phyloP scores from a whole-genome alignment of 164 flowering plant species.

The Vitis cinerea region DNA sequence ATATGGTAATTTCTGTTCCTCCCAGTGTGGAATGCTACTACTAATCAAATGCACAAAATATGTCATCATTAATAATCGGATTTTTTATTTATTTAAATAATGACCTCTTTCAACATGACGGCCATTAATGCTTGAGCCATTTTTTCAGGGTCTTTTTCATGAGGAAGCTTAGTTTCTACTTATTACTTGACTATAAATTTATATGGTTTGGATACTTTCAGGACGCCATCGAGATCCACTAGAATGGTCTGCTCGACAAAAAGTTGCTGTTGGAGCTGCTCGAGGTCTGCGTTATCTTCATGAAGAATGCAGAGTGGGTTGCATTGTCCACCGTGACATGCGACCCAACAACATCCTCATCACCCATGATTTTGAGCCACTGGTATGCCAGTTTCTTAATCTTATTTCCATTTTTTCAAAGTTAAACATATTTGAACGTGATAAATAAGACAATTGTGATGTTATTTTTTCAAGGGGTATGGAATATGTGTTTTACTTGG shows the following conservation, averaged over 20 bases:
- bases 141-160: neutral
- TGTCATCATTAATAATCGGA: too few relatives aligned
- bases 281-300: constrained; percentile 67
- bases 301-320: constrained; percentile 77
- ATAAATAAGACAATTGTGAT: neutral
- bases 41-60: too few relatives aligned
- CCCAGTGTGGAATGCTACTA: too few relatives aligned
- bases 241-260: constrained; percentile 64
- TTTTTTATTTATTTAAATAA: too few relatives aligned
- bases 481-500: neutral
- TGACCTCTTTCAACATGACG: too few relatives aligned
- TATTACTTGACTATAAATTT: neutral
- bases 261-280: constrained; percentile 69
- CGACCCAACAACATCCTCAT: constrained; percentile 68
- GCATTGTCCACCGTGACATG: constrained; percentile 76
- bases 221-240: constrained; percentile 43
- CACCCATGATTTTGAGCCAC: constrained; percentile 69
- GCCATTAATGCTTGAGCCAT: neutral
- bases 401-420: neutral
- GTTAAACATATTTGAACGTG: too few relatives aligned
- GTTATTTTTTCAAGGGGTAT: neutral
- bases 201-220: constrained; percentile 16
- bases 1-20: constrained; percentile 35
- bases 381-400: constrained; percentile 26
- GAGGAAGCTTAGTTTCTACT: neutral